Evolutionary conservation across 768 basidiomycete species (phyloP), one percentile per base, ranked within the genome.

Genomic region (Lactifluus pinguis): DNA sequence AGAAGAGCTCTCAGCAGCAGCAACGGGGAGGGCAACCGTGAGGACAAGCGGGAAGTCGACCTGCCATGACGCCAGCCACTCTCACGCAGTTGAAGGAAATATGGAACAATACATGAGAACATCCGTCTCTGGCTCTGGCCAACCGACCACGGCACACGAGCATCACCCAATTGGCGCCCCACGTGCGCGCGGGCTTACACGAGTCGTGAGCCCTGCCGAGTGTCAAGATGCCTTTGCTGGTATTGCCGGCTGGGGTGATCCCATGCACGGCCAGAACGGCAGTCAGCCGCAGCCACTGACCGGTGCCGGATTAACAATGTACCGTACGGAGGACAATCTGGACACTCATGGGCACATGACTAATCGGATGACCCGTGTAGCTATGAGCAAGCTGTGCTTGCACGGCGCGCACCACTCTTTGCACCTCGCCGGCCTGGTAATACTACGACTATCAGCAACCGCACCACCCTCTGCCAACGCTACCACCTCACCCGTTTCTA

Each of bases 331-430:
- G 53, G 41, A 15, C 39, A 49, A 4, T 36, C 21, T 1, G n/a
- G 56, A 48, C 57, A 67, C 70, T 62, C 58, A 63, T 67, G 59
- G 54, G 55, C 71, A 34, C 53, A 76, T 70, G 44, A 69, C 72
- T 70, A 75, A 41, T 68, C 75, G 47, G 88, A 91, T 14, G 88
- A 90, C 66, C 65, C 90, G 62, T 74, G 79, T 60, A 80, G 81
- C 59, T 91, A 91, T 60, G 85, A 89, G 68, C 86, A 85, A 45
- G 89, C 89, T 4, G 83, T 90, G 15, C 71, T 88, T 55, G 87
- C 88, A 36, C 76, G 86, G 54, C 84, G 79, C 68, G 76, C 86
- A 21, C 80, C 84, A 1, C 78, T 80, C 59, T n/a, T 87, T 30
- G 76, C 78, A 13, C 79, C 81, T 50, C 76, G 75, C 30, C 64